phyloP scores from a whole-genome alignment of 1,284 basidiomycete species.

The Inonotus obliquus region DNA sequence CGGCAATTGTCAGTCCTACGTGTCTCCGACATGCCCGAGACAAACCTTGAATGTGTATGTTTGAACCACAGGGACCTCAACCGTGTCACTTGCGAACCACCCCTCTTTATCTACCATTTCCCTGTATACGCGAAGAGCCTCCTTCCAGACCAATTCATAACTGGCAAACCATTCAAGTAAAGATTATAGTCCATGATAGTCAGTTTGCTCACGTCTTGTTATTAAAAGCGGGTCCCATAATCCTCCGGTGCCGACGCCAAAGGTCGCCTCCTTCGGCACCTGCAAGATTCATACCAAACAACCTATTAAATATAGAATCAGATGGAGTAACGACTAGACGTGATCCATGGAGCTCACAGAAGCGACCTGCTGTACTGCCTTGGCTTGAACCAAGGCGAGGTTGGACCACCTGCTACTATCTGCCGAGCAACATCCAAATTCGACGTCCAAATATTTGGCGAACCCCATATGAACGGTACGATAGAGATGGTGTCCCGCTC shows the following conservation, averaged over 20 bases:
- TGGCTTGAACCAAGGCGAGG: conserved; percentile 40
- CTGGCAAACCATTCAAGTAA: conserved; percentile 23
- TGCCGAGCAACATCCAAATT: conserved; percentile 47
- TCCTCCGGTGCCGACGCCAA: conserved; percentile 46
- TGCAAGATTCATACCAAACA: conserved; percentile 45
- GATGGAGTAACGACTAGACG: neutral
- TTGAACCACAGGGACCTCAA: conserved; percentile 37
- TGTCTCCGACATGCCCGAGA: neutral
- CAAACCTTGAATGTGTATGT: conserved; percentile 41
- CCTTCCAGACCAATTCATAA: conserved; percentile 42
- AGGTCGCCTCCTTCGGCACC: conserved; percentile 36
- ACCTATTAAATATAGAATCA: conserved; percentile 24
- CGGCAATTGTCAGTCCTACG: neutral
- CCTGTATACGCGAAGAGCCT: conserved; percentile 37
- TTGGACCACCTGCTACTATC: conserved; percentile 36
- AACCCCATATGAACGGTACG: conserved; percentile 38
- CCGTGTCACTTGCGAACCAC: conserved; percentile 34
- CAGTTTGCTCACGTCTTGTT: conserved; percentile 36
- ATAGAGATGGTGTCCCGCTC: conserved; percentile 40
- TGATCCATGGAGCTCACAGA: conserved; percentile 26
- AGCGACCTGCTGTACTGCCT: conserved; percentile 28
- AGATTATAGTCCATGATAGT: neutral
- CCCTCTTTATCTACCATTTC: conserved; percentile 42
- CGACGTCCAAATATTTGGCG: conserved; percentile 38
- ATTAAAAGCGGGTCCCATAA: conserved; percentile 47